These are phyloP conservation scores for Blepharisma japonicum DNA, from an alignment of 73 alveolate species.

Conservation along the genomic window DNA sequence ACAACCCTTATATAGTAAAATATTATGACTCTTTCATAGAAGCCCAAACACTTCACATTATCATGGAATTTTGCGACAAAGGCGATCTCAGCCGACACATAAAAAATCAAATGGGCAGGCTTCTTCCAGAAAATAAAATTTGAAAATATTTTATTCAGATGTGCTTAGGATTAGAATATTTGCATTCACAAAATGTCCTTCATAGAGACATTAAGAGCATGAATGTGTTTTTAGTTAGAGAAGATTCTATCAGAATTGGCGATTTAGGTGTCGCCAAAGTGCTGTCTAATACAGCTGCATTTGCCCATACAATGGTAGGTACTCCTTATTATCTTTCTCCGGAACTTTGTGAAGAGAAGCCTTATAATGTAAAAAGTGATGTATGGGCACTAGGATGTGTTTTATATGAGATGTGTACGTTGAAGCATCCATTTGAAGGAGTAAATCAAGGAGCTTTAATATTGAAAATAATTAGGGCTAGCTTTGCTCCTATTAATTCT, in stretches of 20 bases:
- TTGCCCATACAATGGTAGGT: conserved; percentile 35
- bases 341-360: conserved; percentile 89
- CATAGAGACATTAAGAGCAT: conserved; percentile 87
- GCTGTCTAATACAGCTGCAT: conserved; percentile 30
- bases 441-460: conserved; percentile 92
- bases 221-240: conserved; percentile 66
- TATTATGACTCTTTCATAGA: conserved; percentile 85
- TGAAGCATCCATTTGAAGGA: conserved; percentile 95
- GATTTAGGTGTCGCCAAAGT: conserved; percentile 77
- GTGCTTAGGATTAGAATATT: conserved; percentile 73
- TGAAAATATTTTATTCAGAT: conserved; percentile 83
- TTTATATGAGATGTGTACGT: conserved; percentile 96
- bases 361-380: conserved; percentile 79
- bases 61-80: conserved; percentile 95
- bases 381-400: conserved; percentile 95
- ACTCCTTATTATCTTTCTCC: conserved; percentile 98
- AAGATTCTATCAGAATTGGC: conserved; percentile 71
- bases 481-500: conserved; percentile 83
- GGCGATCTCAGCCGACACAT: conserved; percentile 82
- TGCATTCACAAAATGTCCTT: conserved; percentile 77
- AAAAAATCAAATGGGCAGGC: conserved; percentile 62
- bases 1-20: conserved; percentile 69
- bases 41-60: conserved; percentile 66
- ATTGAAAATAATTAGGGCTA: conserved; percentile 91
- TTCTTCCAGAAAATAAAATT: conserved; percentile 67